phyloP scores from a whole-genome alignment of 495 filamentous ascomycete genomes.

The Tuber brumale region DNA sequence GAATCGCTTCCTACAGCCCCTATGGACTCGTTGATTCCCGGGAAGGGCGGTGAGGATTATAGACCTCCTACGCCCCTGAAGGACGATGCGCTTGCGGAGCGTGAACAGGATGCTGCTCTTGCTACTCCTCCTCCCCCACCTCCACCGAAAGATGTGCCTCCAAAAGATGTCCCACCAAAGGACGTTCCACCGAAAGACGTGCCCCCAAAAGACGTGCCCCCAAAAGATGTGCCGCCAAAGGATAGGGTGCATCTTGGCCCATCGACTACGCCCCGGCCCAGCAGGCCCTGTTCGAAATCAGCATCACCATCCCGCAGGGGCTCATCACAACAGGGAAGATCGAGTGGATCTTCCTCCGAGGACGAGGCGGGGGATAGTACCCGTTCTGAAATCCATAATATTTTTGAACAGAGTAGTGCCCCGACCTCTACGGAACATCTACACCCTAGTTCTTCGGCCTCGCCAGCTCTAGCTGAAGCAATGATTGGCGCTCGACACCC shows the following conservation, averaged over 20 bases:
- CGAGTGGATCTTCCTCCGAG: conserved; percentile 44
- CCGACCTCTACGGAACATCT: conserved; percentile 17
- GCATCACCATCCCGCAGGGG: conserved; percentile 22
- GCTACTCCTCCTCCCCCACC: conserved; percentile 23
- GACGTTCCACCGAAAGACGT: conserved; percentile 17
- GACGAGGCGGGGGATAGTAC: conserved; percentile 61
- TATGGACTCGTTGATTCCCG: conserved; percentile 13
- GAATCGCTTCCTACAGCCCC: conserved; percentile 14
- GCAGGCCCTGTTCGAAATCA: conserved; percentile 28
- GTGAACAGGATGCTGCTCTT: conserved; percentile 1
- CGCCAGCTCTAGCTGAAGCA: background rate
- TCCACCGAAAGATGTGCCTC: conserved; percentile 7
- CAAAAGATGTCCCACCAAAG: conserved; percentile 23
- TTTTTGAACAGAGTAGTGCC: conserved; percentile 65
- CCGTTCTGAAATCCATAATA: conserved; percentile 83
- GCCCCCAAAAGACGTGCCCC: conserved; percentile 32
- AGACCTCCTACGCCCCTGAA: conserved; percentile 31
- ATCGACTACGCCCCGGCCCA: conserved; percentile 52
- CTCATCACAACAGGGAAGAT: conserved; percentile 17
- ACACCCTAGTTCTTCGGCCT: conserved; percentile 37
- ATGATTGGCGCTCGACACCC: conserved; percentile 14
- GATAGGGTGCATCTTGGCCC: conserved; percentile 55
- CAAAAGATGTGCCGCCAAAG: conserved; percentile 36
- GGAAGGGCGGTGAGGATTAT: conserved; percentile 16
- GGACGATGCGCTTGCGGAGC: conserved; percentile 23